phyloP scores from a whole-genome alignment of 305 asterid species.

The Solanum hybrid region DNA sequence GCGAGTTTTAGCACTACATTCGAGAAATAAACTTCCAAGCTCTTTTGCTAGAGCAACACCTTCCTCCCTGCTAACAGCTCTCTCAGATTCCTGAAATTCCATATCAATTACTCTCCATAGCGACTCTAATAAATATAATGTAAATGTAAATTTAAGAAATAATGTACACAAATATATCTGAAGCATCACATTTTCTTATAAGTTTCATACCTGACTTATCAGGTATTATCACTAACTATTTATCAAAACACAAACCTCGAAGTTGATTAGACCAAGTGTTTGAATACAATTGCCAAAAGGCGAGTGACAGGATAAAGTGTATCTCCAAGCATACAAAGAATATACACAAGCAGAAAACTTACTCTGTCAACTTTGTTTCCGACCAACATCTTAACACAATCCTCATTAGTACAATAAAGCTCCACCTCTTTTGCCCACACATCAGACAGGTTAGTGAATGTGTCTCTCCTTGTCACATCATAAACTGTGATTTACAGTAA shows the following conservation, averaged over 20 bases:
- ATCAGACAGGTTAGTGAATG: conserved; percentile 11
- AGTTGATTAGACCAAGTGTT: not conserved
- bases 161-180: not conserved
- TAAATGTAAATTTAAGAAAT: not conserved
- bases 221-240: not conserved
- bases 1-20: conserved; percentile 19
- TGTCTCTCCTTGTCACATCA: conserved; percentile 19
- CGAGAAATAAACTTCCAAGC: conserved; percentile 15
- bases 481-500: conserved; percentile 6
- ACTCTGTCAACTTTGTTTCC: conserved; percentile 25
- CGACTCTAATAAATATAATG: not conserved
- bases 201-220: not conserved
- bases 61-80: conserved; percentile 16
- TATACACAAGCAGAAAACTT: not conserved
- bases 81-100: conserved; percentile 15
- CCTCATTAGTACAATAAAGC: conserved; percentile 12
- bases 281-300: not conserved
- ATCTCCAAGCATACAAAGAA: not conserved
- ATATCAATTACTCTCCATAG: not conserved
- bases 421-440: conserved; percentile 19
- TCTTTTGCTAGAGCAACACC: conserved; percentile 15
- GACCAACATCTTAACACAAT: conserved; percentile 19
- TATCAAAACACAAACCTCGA: not conserved
- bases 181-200: not conserved
- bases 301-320: not conserved